Percentiles rank a stretch among this genome's conserved stretches.
Evolutionary conservation across 1,139 yeast species (phyloP).

Genomic region (Suhomyces panamericanus): DNA sequence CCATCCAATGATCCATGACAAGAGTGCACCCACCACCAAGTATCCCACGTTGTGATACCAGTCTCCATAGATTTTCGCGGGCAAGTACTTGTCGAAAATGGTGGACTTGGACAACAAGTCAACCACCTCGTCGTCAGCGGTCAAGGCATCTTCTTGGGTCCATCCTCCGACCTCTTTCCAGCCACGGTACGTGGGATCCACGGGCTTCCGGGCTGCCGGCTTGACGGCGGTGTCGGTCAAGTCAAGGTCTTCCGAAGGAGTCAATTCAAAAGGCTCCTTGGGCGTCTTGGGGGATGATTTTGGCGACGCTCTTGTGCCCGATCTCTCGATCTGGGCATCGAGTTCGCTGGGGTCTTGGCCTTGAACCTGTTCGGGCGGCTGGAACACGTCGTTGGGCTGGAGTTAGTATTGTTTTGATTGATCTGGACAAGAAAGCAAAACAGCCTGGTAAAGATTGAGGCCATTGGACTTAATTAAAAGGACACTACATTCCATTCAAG

Average conservation of each 20-base stretch:
- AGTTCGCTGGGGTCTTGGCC: constrained; percentile 12
- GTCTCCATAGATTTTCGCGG: constrained; percentile 79
- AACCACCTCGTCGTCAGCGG: constrained; percentile 66
- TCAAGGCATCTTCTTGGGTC: constrained; percentile 65
- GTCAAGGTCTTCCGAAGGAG: constrained; percentile 28
- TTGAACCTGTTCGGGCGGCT: constrained; percentile 18
- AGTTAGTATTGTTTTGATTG: constrained; percentile 10
- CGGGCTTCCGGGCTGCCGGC: constrained; percentile 54
- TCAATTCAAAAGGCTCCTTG: constrained; percentile 3
- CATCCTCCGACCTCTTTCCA: constrained; percentile 95
- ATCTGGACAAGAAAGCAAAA: no score
- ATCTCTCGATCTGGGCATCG: constrained; percentile 5
- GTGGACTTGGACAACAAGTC: constrained; percentile 71
- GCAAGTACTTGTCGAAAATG: constrained; percentile 66
- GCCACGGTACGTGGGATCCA: constrained; percentile 73
- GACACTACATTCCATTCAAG: neutral
- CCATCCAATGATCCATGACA: constrained; percentile 80
- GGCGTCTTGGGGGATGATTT: neutral
- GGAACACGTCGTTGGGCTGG: constrained; percentile 19
- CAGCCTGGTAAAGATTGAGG: no score
- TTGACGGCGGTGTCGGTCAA: constrained; percentile 33
- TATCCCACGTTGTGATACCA: constrained; percentile 90
- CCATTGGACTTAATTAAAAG: no score
- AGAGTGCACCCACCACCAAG: constrained; percentile 60
- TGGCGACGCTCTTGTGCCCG: neutral